Evolutionary conservation across 768 basidiomycete genomes (phyloP), one percentile per base, ranked within the genome.

Genomic region (Mycena crocata): DNA sequence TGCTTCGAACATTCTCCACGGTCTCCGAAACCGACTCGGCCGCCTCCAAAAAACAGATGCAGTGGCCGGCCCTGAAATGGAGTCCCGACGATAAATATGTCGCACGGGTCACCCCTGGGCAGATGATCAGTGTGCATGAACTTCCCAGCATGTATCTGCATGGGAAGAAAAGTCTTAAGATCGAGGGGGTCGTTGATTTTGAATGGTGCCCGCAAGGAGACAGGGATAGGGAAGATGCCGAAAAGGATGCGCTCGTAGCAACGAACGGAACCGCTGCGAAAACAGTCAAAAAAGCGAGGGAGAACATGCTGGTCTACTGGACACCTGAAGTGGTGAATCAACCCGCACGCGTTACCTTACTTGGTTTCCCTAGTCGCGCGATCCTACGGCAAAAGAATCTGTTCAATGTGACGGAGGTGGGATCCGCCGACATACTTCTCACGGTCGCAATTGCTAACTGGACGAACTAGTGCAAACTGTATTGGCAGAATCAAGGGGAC

Each of bases 401-500:
- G 66, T 99, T 99, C 85, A 96, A 97, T 75, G 98, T 99, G 59
- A 90, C 95, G 3, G 97, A 98, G 86, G 97, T 95, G 73, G 71
- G 89, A 84, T 42, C 57, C 63, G 62, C 30, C 59, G 71, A 58
- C 24, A 45, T 23, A 40, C 23, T 69, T 65, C 49, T 30, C 39
- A 60, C 54, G 32, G 30, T 62, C 21, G 40, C 30, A 37, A 51
- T 34, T 8, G 17, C 50, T 57, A 45, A 66, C 40, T 67, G 57
- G 45, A 64, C 39, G 23, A 39, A 28, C 28, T 72, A 99, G 96
- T 98, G 97, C 78, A 98, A 98, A 82, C 87, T 99, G 45, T 92
- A 93, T 79, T 99, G 95, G 96, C 98, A 99, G 83, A 97, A 96
- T 74, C 93, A 96, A 76, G 98, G 97, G 37, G 96, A 99, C 79